phyloP scores from a whole-genome alignment of 176 grass and related monocot species.

The Alloteropsis semialata region DNA sequence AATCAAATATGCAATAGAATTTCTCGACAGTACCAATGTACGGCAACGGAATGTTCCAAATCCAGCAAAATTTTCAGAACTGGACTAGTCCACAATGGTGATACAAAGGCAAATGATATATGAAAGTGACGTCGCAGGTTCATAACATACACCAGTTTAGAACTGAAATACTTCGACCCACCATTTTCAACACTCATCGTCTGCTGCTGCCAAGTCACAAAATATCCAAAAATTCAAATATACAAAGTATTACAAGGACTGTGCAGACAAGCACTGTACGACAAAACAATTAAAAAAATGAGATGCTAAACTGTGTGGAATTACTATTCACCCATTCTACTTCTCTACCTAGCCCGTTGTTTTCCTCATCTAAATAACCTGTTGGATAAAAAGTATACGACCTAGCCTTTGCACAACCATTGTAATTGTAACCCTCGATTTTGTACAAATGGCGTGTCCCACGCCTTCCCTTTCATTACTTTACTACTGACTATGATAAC shows the following conservation, averaged over 20 bases:
- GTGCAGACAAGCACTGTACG: background rate
- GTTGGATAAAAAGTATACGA: conserved; percentile 24
- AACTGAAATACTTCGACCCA: background rate
- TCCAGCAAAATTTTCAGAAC: no score
- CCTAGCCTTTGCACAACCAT: conserved; percentile 27
- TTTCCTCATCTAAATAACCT: conserved; percentile 10
- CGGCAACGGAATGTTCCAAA: no score
- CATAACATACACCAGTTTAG: background rate
- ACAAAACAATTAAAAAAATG: conserved; percentile 2
- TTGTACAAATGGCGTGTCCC: conserved; percentile 28
- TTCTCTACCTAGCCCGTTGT: background rate
- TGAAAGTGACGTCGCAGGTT: background rate
- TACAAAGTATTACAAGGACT: background rate
- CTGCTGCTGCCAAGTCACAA: background rate
- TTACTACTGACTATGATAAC: conserved; percentile 25
- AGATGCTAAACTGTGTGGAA: conserved; percentile 21
- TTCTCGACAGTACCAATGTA: background rate
- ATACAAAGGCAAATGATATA: background rate
- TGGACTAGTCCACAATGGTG: background rate
- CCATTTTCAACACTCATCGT: background rate
- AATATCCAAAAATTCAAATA: background rate
- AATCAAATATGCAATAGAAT: no score
- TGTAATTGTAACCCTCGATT: conserved; percentile 28
- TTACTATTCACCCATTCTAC: conserved; percentile 12
- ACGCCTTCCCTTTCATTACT: conserved; percentile 13